Evolutionary conservation across 106 monocot species (phyloP), one percentile per base, ranked within the genome.

Genomic region (Phalaenopsis equestris): DNA sequence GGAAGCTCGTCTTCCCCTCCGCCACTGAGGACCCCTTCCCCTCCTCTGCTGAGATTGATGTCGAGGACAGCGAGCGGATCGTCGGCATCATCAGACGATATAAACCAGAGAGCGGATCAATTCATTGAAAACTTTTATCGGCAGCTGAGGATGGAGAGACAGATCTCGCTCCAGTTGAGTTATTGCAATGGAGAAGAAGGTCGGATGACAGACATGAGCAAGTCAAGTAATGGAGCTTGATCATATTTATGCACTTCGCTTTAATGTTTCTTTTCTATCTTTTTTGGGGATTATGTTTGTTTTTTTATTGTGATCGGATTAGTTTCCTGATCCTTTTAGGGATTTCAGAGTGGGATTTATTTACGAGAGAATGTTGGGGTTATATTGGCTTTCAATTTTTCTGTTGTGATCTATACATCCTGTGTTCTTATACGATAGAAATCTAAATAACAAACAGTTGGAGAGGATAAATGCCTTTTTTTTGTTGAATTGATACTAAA

Each of bases 81-180:
- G 6, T 49, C 70, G 19, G 77, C 75, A 1, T 43, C 68, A 23
- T 41, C 52, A 2, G 87, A 93, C 19, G 93, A 93, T 55, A 78
- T 94, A 18, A 82, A 94, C 55, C n/a, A 72, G 78, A 82, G 87
- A 39, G 87, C 93, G 8, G 91, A 86, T 42, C 80, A 78, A 6
- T 94, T 94, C 56, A 94, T 94, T n/a, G 76, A 47, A 1, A 91
- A 83, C 15, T 94, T 94, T 84, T 79, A 87, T 46, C 48, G 45
- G 49, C 91, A 91, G 58, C 79, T 94, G 10, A 73, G 42, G 83
- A 83, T 82, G 86, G 93, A 94, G 81, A 77, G 86, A 49, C 88
- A 93, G 84, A 81, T 93, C 38, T 93, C 91, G 11, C 81, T 94
- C 1, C 64, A 88, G 79, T 81, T 93, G 19, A 79, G 89, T 19